A percentile compares a stretch with the other conserved stretches of the same genome.
Evolutionary conservation across 495 filamentous ascomycete species (phyloP).

Genomic region (Podospora pseudocomata): DNA sequence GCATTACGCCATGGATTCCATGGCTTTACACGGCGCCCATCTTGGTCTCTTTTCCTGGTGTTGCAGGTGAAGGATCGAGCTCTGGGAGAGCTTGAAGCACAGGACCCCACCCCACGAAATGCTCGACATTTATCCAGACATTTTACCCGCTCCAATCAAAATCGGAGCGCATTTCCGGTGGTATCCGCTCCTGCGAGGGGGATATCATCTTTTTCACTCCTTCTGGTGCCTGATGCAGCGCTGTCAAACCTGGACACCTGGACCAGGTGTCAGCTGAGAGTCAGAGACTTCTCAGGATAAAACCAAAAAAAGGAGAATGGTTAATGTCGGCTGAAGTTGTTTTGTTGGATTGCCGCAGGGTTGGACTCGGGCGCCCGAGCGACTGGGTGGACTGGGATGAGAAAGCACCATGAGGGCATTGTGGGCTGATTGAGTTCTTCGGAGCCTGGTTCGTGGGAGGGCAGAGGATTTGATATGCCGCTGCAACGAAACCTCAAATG

Average conservation of each 20-base stretch:
- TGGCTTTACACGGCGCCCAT: background rate
- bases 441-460: slow-evolving; percentile 6
- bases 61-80: background rate
- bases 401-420: slow-evolving; percentile 12
- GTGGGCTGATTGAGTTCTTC: slow-evolving; percentile 11
- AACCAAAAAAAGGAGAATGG: slow-evolving; percentile 3
- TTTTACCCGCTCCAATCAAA: slow-evolving; percentile 40
- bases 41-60: slow-evolving; percentile 8
- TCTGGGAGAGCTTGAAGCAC: slow-evolving; percentile 1
- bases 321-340: slow-evolving; percentile 6
- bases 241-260: slow-evolving; percentile 8
- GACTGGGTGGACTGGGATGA: slow-evolving; percentile 7
- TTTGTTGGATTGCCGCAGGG: slow-evolving; percentile 13
- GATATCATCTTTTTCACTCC: slow-evolving; percentile 4
- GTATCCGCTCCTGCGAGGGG: slow-evolving; percentile 25
- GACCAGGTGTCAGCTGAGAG: slow-evolving; percentile 33
- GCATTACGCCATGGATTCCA: slow-evolving; percentile 32
- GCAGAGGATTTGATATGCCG: background rate
- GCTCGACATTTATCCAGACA: slow-evolving; percentile 27
- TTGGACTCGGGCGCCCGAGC: slow-evolving; percentile 14
- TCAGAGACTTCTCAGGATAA: slow-evolving; percentile 26
- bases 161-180: slow-evolving; percentile 16
- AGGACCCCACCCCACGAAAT: slow-evolving; percentile 16
- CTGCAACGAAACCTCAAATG: background rate
- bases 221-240: slow-evolving; percentile 5